These are phyloP conservation scores for Biscutella laevigata DNA, from an alignment of 441 rosid genomes.

Conservation along the genomic window DNA sequence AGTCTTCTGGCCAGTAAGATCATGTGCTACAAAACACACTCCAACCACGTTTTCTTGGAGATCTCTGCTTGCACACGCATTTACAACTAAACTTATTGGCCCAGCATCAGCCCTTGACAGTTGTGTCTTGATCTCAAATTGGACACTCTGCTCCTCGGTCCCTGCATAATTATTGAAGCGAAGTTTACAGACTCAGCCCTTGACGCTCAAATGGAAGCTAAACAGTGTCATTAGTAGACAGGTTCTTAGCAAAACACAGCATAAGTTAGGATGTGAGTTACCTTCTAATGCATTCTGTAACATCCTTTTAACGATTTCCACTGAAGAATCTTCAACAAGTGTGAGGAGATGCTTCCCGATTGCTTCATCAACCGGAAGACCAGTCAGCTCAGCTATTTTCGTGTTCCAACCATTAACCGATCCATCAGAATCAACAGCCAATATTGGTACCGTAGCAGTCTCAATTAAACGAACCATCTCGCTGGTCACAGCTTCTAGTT, in stretches of 20 bases:
- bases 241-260: not conserved
- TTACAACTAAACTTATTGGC: slow-evolving; percentile 70
- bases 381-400: slow-evolving; percentile 75
- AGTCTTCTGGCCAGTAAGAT: slow-evolving; percentile 77
- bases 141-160: slow-evolving; percentile 70
- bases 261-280: slow-evolving; percentile 26
- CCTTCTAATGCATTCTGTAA: slow-evolving; percentile 71
- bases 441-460: slow-evolving; percentile 82
- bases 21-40: slow-evolving; percentile 91
- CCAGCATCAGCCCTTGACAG: slow-evolving; percentile 46
- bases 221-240: not conserved
- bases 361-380: slow-evolving; percentile 74
- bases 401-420: slow-evolving; percentile 89
- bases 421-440: slow-evolving; percentile 87
- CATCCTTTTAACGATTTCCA: slow-evolving; percentile 56
- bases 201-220: not conserved
- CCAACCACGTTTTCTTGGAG: slow-evolving; percentile 77
- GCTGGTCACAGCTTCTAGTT: slow-evolving; percentile 86
- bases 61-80: slow-evolving; percentile 89
- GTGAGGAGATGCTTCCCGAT: slow-evolving; percentile 77
- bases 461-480: slow-evolving; percentile 94
- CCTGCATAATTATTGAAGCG: slow-evolving; percentile 38
- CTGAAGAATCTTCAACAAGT: slow-evolving; percentile 74
- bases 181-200: not conserved
- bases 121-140: slow-evolving; percentile 76